Evolutionary conservation across 441 rosid species (phyloP), one percentile per base, ranked within the genome.

Genomic region (Capsella rubella): DNA sequence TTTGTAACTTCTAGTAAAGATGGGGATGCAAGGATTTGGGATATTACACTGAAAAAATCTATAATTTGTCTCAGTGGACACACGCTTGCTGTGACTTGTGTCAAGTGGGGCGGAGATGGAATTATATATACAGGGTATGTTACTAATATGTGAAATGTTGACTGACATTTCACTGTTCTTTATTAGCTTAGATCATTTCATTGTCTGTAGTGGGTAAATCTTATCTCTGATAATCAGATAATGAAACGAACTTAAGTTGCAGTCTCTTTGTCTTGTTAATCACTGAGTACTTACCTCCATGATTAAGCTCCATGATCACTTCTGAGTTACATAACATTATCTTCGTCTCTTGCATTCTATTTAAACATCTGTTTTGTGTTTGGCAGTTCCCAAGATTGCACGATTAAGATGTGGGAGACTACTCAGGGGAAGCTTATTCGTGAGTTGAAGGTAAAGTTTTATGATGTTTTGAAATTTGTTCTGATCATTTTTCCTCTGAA

Each of bases 21-120:
- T 90, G 99, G 99, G 13, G 97, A 93, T 89, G 99, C 99, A 15
- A 90, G 97, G 64, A 87, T 96, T 75, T 96, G 98, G 99, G 99
- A 93, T 69, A 56, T 90, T 67, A 72, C 92, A 43, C 73, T 88
- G 64, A 88, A 82, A 72, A 91, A 82, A 80, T 82, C 93, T 78
- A 77, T 91, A 31, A 90, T 96, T 50, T 82, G 85, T 86, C 94
- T 96, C 29, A 88, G 87, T 45, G 97, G 98, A 9, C 99, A 93
- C 73, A 90, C 94, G 6, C 95, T 91, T 81, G 97, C 99, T 56
- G 86, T 96, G 72, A 96, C 99, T 77, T 93, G 98, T 72, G 99
- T 96, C 54, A 93, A 93, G 80, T 96, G 99, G 99, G 97, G 97
- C 4, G 99, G 99, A 70, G 99, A 93, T 45, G 97, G 97, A 60